phyloP scores from a whole-genome alignment of 2,329 filamentous ascomycete genomes.

The Harringtonia aguacate region DNA sequence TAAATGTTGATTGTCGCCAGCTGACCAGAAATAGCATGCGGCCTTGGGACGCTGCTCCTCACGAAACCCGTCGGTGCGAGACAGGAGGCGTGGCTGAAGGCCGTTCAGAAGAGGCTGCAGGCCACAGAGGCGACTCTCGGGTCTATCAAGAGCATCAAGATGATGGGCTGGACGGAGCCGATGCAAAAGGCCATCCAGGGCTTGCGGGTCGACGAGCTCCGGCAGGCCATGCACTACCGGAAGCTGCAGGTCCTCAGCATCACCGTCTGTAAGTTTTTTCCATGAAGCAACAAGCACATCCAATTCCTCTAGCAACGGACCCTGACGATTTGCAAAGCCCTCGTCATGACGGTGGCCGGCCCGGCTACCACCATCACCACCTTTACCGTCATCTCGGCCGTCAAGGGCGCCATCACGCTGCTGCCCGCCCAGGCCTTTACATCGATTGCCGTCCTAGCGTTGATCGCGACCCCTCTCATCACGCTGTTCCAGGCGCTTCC shows the following conservation, averaged over 20 bases:
- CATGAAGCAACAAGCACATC: too few species aligned
- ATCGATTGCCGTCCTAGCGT: conserved; percentile 1
- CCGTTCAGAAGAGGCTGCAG: background rate
- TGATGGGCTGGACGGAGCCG: background rate
- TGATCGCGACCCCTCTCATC: conserved; percentile 1
- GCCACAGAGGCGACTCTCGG: conserved; percentile 1
- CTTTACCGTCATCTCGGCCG: background rate
- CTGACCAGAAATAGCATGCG: background rate
- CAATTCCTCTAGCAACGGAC: background rate
- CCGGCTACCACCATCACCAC: background rate
- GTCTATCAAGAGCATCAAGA: conserved; percentile 1
- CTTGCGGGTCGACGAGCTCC: background rate
- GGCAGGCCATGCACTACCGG: background rate
- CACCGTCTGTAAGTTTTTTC: background rate
- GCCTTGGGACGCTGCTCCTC: background rate
- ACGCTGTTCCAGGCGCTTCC: conserved; percentile 3
- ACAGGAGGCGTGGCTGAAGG: background rate
- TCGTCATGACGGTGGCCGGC: background rate
- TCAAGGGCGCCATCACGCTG: background rate
- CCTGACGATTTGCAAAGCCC: background rate
- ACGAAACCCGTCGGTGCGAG: background rate
- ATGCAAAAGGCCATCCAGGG: background rate
- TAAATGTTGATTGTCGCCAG: background rate
- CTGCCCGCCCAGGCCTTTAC: conserved; percentile 1
- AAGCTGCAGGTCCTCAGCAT: background rate